Percentiles rank a stretch among this genome's conserved stretches.
Conservation (phyloP, 805 yeast species). For the Candida berthetii region DNA sequence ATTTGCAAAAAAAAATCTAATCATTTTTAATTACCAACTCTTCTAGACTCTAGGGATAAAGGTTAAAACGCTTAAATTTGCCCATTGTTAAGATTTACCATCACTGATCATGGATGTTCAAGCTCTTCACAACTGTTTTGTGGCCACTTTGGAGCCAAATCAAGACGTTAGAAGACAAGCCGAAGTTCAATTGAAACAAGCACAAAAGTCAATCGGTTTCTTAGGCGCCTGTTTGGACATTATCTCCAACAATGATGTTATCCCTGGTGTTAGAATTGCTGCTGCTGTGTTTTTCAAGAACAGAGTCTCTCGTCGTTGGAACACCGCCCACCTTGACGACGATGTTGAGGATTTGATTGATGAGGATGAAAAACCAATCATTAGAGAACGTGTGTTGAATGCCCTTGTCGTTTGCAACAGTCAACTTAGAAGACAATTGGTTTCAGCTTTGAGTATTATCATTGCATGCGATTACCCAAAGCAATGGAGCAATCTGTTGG, state of each 20-base stretch:
- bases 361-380: slow-evolving; percentile 65
- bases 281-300: slow-evolving; percentile 85
- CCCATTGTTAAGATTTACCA: too few species aligned
- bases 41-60: too few species aligned
- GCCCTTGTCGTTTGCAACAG: slow-evolving; percentile 48
- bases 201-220: slow-evolving; percentile 62
- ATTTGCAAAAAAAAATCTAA: too few species aligned
- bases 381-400: slow-evolving; percentile 62
- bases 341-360: slow-evolving; percentile 34
- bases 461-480: slow-evolving; percentile 44
- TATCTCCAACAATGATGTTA: slow-evolving; percentile 44
- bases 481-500: slow-evolving; percentile 50
- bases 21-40: too few species aligned
- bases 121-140: slow-evolving; percentile 66
- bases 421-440: slow-evolving; percentile 32
- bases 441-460: slow-evolving; percentile 48
- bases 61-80: too few species aligned
- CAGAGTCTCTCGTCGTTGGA: slow-evolving; percentile 62
- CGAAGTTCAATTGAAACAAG: slow-evolving; percentile 56
- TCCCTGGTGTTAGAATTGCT: slow-evolving; percentile 52
- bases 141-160: slow-evolving; percentile 71
- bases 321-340: slow-evolving; percentile 21
- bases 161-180: slow-evolving; percentile 58
- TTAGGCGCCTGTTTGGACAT: slow-evolving; percentile 80
- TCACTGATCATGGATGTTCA: slow-evolving; percentile 81